Conservation (phyloP, 306 rosid genomes). For the Arachis hypogaea region DNA sequence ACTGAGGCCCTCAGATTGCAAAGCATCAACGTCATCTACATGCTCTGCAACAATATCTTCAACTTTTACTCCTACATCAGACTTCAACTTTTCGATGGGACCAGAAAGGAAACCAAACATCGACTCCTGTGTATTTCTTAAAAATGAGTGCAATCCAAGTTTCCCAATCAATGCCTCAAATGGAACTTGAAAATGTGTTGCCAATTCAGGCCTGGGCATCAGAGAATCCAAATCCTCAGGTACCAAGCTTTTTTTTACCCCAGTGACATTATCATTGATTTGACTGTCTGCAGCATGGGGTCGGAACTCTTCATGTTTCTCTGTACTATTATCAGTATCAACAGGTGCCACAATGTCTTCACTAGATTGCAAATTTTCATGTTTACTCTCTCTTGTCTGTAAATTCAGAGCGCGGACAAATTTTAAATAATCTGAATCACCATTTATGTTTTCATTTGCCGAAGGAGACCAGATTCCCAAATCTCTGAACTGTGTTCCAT, state of each 20-base stretch:
- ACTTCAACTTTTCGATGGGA: conserved; percentile 51
- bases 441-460: conserved; percentile 36
- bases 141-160: conserved; percentile 46
- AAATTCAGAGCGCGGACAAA: conserved; percentile 31
- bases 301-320: conserved; percentile 45
- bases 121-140: conserved; percentile 50
- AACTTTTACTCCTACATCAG: conserved; percentile 49
- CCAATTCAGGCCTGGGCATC: conserved; percentile 37
- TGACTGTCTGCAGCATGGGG: conserved; percentile 36
- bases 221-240: conserved; percentile 44
- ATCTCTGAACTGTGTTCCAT: conserved; percentile 35
- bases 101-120: conserved; percentile 44
- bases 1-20: conserved; percentile 55
- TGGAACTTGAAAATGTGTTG: conserved; percentile 40
- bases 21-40: conserved; percentile 47
- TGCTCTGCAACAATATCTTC: conserved; percentile 61
- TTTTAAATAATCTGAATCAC: conserved; percentile 39
- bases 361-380: conserved; percentile 35
- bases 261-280: conserved; percentile 36
- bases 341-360: conserved; percentile 38
- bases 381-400: conserved; percentile 44
- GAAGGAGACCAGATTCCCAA: conserved; percentile 36
- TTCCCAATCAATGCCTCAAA: conserved; percentile 47
- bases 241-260: conserved; percentile 38
- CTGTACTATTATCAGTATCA: conserved; percentile 34